Evolutionary conservation across 2,329 filamentous ascomycete species (phyloP), one percentile per base, ranked within the genome.

Genomic region (Talaromyces islandicus): DNA sequence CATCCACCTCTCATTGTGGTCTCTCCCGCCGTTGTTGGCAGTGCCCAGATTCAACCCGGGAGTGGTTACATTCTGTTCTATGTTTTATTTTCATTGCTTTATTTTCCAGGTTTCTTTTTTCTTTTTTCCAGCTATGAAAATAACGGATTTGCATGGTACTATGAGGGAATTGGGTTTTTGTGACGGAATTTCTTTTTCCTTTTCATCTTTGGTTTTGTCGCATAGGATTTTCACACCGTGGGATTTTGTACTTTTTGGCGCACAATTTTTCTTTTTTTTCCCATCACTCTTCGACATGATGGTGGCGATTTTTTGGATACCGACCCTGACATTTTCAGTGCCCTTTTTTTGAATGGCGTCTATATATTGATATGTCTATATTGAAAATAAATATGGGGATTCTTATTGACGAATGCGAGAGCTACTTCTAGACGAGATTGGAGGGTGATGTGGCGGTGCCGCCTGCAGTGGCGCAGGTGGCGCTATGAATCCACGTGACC

Each of bases 401-500:
- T 55, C 29, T 46, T 53, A 52, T 10, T 17, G 57, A 27, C 19
- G 21, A n/a, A 32, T 17, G 29, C n/a, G 54, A 56, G 2, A 56
- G 2, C 46, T n/a, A 10, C 7, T 50, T 54, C 11, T 35, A 32
- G 43, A 46, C 4, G 41, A 21, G 1, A 17, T 21, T 0, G n/a
- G 17, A 21, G 4, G n/a, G n/a, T n/a, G 14, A 9, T 25, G 48
- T 52, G 48, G 48, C 48, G 48, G 48, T 52, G 48, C 48, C 29
- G 24, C 9, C 12, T 27, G 29, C 14, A 10, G 19, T 52, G 43
- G 43, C 43, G 43, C 5, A 2, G 19, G 48, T 52, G 24, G 48
- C 48, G 48, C 7, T 38, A 19, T 7, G 14, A 24, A 9, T n/a
- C 52, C 60, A 62, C 57, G 60, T 62, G 60, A 46, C 2, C 35